These are phyloP conservation scores for Colletotrichum gigasporum DNA, from an alignment of 2,329 filamentous ascomycete genomes.

Conservation along the genomic window DNA sequence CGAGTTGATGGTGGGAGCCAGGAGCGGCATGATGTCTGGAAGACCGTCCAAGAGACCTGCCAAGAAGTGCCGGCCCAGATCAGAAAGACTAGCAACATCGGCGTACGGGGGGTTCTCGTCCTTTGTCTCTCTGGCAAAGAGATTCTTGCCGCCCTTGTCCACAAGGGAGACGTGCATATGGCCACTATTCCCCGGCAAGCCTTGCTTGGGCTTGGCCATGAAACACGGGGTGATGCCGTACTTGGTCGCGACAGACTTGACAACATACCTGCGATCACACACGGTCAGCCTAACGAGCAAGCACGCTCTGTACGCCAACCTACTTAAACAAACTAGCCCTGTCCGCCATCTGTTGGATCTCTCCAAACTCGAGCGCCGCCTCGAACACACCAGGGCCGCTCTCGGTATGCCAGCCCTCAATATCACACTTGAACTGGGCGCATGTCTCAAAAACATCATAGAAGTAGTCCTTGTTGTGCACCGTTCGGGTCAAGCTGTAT, in stretches of 20 bases:
- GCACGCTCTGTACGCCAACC: slow-evolving; percentile 33
- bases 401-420: slow-evolving; percentile 97
- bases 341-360: slow-evolving; percentile 91
- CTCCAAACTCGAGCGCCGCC: slow-evolving; percentile 90
- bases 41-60: slow-evolving; percentile 89
- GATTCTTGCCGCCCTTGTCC: slow-evolving; percentile 81
- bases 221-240: slow-evolving; percentile 96
- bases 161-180: slow-evolving; percentile 95
- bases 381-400: slow-evolving; percentile 95
- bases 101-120: slow-evolving; percentile 78
- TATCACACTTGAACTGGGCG: slow-evolving; percentile 78
- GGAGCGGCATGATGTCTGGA: slow-evolving; percentile 93
- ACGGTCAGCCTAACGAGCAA: neutral
- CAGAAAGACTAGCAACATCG: slow-evolving; percentile 83
- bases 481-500: slow-evolving; percentile 86
- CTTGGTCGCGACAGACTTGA: slow-evolving; percentile 87
- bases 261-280: slow-evolving; percentile 69
- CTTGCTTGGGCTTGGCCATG: slow-evolving; percentile 96
- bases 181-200: slow-evolving; percentile 92
- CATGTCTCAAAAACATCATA: slow-evolving; percentile 88
- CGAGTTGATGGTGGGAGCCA: slow-evolving; percentile 95
- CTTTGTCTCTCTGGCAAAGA: slow-evolving; percentile 74
- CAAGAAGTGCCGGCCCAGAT: slow-evolving; percentile 91
- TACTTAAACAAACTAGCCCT: slow-evolving; percentile 91
- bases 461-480: slow-evolving; percentile 93